Evolutionary conservation across 2,329 filamentous ascomycete species (phyloP).

Genomic region (Lachnellula occidentalis): DNA sequence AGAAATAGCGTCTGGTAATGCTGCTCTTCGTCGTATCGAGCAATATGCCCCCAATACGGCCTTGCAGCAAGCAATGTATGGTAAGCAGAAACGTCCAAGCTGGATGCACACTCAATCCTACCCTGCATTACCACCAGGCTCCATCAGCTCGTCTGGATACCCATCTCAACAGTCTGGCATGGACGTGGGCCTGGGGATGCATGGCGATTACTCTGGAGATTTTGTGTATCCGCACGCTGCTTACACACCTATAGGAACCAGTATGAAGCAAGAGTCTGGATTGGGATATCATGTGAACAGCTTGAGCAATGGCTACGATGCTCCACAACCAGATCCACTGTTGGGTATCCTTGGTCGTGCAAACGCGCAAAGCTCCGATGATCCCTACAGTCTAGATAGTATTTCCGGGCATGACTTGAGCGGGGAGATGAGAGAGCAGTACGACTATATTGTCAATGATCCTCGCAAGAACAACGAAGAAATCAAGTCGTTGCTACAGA

Average conservation of each 20-base stretch:
- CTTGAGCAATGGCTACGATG: neutral
- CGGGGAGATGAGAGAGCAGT: constrained; percentile 19
- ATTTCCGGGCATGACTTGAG: constrained; percentile 27
- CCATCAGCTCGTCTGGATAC: constrained; percentile 3
- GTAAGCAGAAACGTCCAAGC: constrained; percentile 24
- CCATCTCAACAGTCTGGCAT: neutral
- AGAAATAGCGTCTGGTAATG: constrained; percentile 12
- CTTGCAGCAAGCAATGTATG: constrained; percentile 16
- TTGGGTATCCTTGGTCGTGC: no score
- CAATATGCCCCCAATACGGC: constrained; percentile 1
- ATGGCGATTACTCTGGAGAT: neutral
- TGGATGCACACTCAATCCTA: constrained; percentile 13
- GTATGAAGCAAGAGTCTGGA: neutral
- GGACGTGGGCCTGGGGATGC: neutral
- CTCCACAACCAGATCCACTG: no score
- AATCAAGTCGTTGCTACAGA: constrained; percentile 63
- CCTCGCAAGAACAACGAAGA: constrained; percentile 55
- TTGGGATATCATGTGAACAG: constrained; percentile 1
- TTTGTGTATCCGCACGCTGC: constrained; percentile 3
- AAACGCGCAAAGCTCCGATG: constrained; percentile 6
- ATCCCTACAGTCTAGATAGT: constrained; percentile 32
- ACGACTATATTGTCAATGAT: constrained; percentile 34
- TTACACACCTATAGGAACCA: neutral
- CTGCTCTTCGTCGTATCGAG: neutral
- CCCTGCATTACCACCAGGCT: no score